Percentiles rank a stretch among this genome's conserved stretches.
Conservation (phyloP, 441 rosid genomes). For the Sinapis alba region DNA sequence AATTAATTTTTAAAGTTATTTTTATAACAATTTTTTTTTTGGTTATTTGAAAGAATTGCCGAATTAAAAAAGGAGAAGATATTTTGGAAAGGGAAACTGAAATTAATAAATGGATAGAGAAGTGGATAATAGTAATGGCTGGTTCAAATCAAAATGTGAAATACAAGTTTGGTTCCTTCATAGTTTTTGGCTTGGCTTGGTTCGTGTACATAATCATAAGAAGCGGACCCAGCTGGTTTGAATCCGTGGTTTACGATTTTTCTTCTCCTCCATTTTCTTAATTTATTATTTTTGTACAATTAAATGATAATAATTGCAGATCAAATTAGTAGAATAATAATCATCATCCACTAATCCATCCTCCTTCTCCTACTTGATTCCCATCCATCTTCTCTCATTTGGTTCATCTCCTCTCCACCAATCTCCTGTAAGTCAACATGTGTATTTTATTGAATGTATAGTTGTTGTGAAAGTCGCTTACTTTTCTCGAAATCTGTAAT, state of each 20-base stretch:
- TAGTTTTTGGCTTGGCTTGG: slow-evolving; percentile 27
- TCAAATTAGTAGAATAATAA: neutral
- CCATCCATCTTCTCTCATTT: slow-evolving; percentile 24
- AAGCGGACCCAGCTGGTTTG: slow-evolving; percentile 28
- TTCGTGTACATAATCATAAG: neutral
- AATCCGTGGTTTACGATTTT: slow-evolving; percentile 14
- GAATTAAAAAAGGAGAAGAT: neutral
- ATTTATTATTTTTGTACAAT: neutral
- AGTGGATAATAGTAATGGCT: slow-evolving; percentile 33
- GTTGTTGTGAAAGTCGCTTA: slow-evolving; percentile 5
- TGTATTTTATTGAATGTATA: neutral
- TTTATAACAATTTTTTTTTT: too few relatives aligned
- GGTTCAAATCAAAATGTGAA: slow-evolving; percentile 23
- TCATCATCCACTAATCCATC: neutral
- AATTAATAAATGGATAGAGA: slow-evolving; percentile 10
- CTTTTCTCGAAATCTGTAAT: neutral
- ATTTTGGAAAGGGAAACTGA: slow-evolving; percentile 1
- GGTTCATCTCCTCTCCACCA: slow-evolving; percentile 6
- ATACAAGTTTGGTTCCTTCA: slow-evolving; percentile 8
- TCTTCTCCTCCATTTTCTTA: neutral
- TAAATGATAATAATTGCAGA: slow-evolving; percentile 12
- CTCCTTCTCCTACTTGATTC: slow-evolving; percentile 24
- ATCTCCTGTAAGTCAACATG: slow-evolving; percentile 30
- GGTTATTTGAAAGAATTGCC: too few relatives aligned
- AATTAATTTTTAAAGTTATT: too few relatives aligned